Percentiles rank a stretch among this genome's conserved stretches.
Evolutionary conservation across 139 green algal species (phyloP).

Genomic region (Pseudopediastrum boryanum): DNA sequence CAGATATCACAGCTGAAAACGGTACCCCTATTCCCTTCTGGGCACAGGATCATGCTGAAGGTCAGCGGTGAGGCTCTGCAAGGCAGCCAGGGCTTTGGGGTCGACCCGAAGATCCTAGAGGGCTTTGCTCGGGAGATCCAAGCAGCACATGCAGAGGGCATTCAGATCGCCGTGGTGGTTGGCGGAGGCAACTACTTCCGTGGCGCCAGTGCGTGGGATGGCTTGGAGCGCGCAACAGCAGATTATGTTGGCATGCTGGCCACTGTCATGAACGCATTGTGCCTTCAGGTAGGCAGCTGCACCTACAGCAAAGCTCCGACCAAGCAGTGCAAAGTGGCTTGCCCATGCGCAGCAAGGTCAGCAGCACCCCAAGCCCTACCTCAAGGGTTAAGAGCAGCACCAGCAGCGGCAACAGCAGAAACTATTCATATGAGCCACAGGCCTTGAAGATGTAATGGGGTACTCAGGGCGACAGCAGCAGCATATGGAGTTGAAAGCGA

Average conservation of each 20-base stretch:
- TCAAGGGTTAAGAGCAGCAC: too few species aligned
- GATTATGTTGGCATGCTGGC: constrained; percentile 99
- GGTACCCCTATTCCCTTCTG: too few species aligned
- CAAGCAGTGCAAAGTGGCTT: too few species aligned
- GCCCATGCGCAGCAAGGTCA: too few species aligned
- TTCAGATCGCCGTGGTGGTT: constrained; percentile 90
- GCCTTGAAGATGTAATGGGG: too few species aligned
- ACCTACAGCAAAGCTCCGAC: too few species aligned
- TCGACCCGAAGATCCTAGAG: constrained; percentile 87
- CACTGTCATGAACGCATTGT: constrained; percentile 98
- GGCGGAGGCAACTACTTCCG: constrained; percentile 97
- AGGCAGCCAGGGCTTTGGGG: constrained; percentile 80
- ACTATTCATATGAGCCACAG: too few species aligned
- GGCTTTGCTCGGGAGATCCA: constrained; percentile 87
- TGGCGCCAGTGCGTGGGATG: constrained; percentile 77
- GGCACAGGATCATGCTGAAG: constrained; percentile 67
- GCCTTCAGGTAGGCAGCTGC: constrained; percentile 77
- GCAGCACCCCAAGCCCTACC: too few species aligned
- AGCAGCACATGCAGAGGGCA: constrained; percentile 74
- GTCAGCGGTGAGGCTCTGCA: constrained; percentile 94
- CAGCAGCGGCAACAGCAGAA: too few species aligned
- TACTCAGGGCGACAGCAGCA: background rate
- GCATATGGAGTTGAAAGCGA: background rate
- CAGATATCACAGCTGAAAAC: too few species aligned
- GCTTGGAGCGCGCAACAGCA: constrained; percentile 86